A percentile compares a stretch with the other conserved stretches of the same genome.
phyloP scores from a whole-genome alignment of 768 basidiomycete genomes.

The Mycena chlorophos region DNA sequence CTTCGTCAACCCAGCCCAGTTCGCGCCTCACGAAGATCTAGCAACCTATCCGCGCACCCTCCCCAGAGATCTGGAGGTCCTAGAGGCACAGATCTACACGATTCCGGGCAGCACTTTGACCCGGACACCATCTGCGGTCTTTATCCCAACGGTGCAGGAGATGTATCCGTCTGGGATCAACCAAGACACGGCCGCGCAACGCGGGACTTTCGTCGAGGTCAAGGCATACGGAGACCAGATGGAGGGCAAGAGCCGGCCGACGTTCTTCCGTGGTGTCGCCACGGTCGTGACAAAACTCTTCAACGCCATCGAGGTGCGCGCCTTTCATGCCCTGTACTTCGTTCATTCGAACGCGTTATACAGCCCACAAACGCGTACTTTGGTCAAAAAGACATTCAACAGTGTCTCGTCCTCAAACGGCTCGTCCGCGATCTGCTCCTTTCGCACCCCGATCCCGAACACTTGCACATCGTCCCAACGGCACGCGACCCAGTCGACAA shows the following conservation, averaged over 20 bases:
- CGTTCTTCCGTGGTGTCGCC: slow-evolving; percentile 93
- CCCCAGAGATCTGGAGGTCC: slow-evolving; percentile 65
- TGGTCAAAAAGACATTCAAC: slow-evolving; percentile 98
- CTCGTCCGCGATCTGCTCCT: slow-evolving; percentile 79
- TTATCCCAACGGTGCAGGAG: slow-evolving; percentile 73
- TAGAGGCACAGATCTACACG: slow-evolving; percentile 41
- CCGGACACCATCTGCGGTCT: slow-evolving; percentile 66
- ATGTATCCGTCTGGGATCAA: slow-evolving; percentile 94
- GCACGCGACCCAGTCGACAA: slow-evolving; percentile 62
- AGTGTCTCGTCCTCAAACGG: slow-evolving; percentile 80
- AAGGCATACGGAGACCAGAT: slow-evolving; percentile 90
- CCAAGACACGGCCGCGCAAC: slow-evolving; percentile 71
- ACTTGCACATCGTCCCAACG: slow-evolving; percentile 88
- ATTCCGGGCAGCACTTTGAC: slow-evolving; percentile 19
- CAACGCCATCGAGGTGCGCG: slow-evolving; percentile 79
- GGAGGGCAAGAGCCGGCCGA: slow-evolving; percentile 86
- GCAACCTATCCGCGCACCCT: slow-evolving; percentile 89
- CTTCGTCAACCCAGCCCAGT: slow-evolving; percentile 98
- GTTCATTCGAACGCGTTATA: slow-evolving; percentile 4
- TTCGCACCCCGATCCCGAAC: slow-evolving; percentile 68
- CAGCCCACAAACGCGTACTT: slow-evolving; percentile 94
- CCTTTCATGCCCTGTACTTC: neutral
- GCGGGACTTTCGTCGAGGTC: slow-evolving; percentile 90
- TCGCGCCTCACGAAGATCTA: slow-evolving; percentile 94
- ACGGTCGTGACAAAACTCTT: slow-evolving; percentile 95